These are phyloP conservation scores for Yamadazyma diddensiae DNA, from an alignment of 1,139 yeast species.

Conservation along the genomic window DNA sequence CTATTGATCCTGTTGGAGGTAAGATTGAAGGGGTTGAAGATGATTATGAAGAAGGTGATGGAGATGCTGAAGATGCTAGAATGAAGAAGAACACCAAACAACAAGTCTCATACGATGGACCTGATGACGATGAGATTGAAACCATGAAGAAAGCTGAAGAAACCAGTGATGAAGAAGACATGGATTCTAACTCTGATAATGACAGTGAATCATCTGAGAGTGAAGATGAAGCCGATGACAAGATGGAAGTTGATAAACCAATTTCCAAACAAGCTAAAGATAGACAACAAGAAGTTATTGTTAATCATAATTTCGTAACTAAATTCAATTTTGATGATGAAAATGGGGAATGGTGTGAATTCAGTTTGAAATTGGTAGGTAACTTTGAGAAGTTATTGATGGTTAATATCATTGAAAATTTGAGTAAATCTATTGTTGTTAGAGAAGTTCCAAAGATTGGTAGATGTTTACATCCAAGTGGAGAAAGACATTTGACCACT, in stretches of 20 bases:
- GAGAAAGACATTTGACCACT: constrained; percentile 74
- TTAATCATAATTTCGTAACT: constrained; percentile 68
- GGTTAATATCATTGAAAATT: constrained; percentile 94
- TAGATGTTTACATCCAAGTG: constrained; percentile 79
- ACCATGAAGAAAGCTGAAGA: constrained; percentile 81
- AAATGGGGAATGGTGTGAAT: constrained; percentile 89
- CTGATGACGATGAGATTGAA: constrained; percentile 90
- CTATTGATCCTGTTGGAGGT: constrained; percentile 39
- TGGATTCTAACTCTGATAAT: constrained; percentile 19
- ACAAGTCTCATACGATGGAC: constrained; percentile 89
- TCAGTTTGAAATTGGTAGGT: constrained; percentile 79
- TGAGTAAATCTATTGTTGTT: constrained; percentile 87
- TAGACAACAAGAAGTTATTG: constrained; percentile 80
- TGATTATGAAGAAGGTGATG: constrained; percentile 53
- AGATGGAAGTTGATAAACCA: constrained; percentile 23
- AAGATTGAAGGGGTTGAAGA: constrained; percentile 41
- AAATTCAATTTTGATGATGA: constrained; percentile 88
- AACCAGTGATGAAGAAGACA: constrained; percentile 61
- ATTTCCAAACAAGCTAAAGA: constrained; percentile 67
- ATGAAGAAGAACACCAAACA: constrained; percentile 65
- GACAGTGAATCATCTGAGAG: constrained; percentile 16
- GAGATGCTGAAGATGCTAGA: constrained; percentile 70
- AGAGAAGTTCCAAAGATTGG: constrained; percentile 91
- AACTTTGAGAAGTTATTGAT: constrained; percentile 84
- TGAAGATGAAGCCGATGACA: constrained; percentile 18